Percentiles rank a stretch among this genome's conserved stretches.
Conservation (phyloP, 805 yeast genomes). For the Blastobotrys terrestris region DNA sequence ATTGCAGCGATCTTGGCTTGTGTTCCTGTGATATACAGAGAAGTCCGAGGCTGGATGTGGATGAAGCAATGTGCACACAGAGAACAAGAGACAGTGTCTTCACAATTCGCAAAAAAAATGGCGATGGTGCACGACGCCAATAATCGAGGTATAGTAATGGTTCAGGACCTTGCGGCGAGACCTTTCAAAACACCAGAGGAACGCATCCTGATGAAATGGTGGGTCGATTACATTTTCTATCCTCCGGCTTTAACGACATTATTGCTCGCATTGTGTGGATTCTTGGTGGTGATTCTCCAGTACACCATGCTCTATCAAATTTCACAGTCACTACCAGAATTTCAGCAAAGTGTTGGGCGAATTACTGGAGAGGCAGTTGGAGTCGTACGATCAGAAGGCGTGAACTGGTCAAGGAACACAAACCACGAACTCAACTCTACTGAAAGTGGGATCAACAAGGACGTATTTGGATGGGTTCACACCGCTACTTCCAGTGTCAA, state of each 20-base stretch:
- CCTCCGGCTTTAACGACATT: constrained; percentile 45
- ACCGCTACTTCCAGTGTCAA: constrained; percentile 54
- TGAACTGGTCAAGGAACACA: constrained; percentile 49
- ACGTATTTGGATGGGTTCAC: constrained; percentile 60
- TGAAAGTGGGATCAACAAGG: constrained; percentile 51
- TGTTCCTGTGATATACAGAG: constrained; percentile 40
- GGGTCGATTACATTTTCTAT: constrained; percentile 46
- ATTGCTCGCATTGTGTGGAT: constrained; percentile 51
- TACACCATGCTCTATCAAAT: constrained; percentile 37
- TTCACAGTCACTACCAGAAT: constrained; percentile 15
- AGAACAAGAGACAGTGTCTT: constrained; percentile 15
- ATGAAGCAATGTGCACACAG: constrained; percentile 32
- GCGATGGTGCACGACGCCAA: constrained; percentile 18
- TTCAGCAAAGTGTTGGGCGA: constrained; percentile 10
- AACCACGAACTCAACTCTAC: constrained; percentile 47
- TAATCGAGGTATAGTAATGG: constrained; percentile 7
- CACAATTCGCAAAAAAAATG: constrained; percentile 9
- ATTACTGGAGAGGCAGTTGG: constrained; percentile 14
- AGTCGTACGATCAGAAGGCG: constrained; percentile 13
- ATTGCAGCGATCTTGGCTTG: constrained; percentile 19
- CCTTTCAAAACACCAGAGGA: constrained; percentile 1
- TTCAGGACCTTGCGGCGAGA: constrained; percentile 17
- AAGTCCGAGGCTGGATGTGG: constrained; percentile 44
- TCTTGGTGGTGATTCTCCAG: constrained; percentile 51
- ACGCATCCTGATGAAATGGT: constrained; percentile 36